phyloP scores from a whole-genome alignment of 1,139 yeast species.

The Candida tunisiensis region DNA sequence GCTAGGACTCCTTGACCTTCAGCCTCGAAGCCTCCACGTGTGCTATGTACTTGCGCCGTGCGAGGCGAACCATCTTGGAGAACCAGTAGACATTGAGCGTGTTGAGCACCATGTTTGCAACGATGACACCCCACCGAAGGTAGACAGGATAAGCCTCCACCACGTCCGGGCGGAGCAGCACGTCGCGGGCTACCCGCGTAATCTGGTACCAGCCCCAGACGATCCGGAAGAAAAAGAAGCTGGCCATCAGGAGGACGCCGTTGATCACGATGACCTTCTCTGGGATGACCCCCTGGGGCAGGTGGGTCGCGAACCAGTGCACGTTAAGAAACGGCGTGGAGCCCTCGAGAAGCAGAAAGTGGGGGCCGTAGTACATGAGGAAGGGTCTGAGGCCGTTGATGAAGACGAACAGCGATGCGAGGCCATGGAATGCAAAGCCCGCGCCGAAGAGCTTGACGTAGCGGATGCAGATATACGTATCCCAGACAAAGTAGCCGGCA shows the following conservation, averaged over 20 bases:
- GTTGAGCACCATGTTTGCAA: conserved; percentile 50
- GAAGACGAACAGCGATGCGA: conserved; percentile 68
- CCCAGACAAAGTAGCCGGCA: conserved; percentile 89
- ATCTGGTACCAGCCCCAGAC: conserved; percentile 82
- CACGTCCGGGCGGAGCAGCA: conserved; percentile 20
- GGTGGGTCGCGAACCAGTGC: conserved; percentile 76
- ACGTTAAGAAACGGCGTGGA: conserved; percentile 88
- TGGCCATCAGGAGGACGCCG: conserved; percentile 48
- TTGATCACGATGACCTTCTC: conserved; percentile 40
- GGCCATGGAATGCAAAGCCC: conserved; percentile 76
- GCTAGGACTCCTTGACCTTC: too few relatives aligned
- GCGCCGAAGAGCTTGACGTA: conserved; percentile 55
- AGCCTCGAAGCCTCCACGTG: too few relatives aligned
- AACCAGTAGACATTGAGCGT: conserved; percentile 47
- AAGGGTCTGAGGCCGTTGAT: conserved; percentile 50
- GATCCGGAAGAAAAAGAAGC: conserved; percentile 67
- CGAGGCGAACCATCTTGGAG: conserved; percentile 65
- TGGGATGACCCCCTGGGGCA: conserved; percentile 39
- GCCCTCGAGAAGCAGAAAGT: conserved; percentile 71
- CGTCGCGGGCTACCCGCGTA: conserved; percentile 10
- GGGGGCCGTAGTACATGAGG: conserved; percentile 69
- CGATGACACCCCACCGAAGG: too few relatives aligned
- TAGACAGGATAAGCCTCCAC: conserved; percentile 28
- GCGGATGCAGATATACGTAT: conserved; percentile 43
- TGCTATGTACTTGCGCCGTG: conserved; percentile 19